Evolutionary conservation across 257 asterid species (phyloP), one percentile per base, ranked within the genome.

Genomic region (Ocimum tenuiflorum): DNA sequence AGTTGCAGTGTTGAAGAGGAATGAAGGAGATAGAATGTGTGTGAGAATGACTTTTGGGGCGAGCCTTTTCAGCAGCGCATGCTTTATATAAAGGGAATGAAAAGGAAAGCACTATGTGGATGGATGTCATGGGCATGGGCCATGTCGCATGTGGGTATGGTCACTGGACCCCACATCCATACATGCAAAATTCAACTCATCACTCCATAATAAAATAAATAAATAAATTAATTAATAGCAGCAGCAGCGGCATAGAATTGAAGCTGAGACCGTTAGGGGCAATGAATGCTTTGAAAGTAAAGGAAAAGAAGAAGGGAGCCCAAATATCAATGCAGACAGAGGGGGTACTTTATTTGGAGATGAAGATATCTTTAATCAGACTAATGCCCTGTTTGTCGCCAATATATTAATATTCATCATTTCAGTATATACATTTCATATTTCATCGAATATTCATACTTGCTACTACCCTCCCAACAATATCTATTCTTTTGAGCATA

Each of bases 31-130:
- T 8, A 31, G 63, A 57, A 18, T 57, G 0, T 23, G 27, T 7
- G 33, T 36, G 10, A 63, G 72, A 50, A 33, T 46, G 72, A 12
- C 31, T 27, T 27, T 27, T 27, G 31, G 31, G 31, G 47, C 11
- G 13, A 36, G 54, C 48, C n/a, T 35, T 70, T 36, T 22, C 18
- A 12, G 20, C 6, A 20, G 31, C 54, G 62, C 33, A 46, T 60
- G 62, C 43, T 8, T 41, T 48, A 65, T 73, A 18, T 73, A 78
- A 65, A 66, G 77, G 68, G 78, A 18, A n/a, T 8, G 50, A 45
- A 61, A 43, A 49, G 3, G 19, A 57, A 7, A 47, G 20, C 45
- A 31, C 45, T 29, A 24, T 15, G 14, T 22, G 19, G 18, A 4
- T 20, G 57, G 18, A 1, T 20, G 35, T 50, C 56, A 23, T 51